phyloP scores from a whole-genome alignment of 2,329 filamentous ascomycete species.

The Lomentospora prolificans region DNA sequence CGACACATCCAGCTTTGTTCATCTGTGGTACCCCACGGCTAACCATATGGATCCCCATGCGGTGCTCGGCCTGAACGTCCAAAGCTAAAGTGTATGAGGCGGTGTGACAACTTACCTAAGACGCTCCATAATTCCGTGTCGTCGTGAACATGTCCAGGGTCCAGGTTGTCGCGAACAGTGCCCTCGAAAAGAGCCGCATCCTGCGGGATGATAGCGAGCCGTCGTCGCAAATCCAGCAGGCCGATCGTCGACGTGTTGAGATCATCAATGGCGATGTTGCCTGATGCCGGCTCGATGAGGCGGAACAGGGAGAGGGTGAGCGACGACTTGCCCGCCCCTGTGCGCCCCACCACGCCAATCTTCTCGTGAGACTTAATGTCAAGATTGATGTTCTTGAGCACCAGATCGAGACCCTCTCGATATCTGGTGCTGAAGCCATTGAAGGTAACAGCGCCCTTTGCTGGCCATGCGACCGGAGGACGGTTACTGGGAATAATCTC shows the following conservation, averaged over 20 bases:
- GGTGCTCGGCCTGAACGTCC: not conserved
- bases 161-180: conserved; percentile 86
- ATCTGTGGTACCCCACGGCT: not conserved
- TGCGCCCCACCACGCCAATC: conserved; percentile 93
- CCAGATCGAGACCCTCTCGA: conserved; percentile 77
- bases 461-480: conserved; percentile 84
- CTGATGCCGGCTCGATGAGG: conserved; percentile 79
- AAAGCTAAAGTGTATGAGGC: not conserved
- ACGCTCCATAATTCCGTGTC: conserved; percentile 97
- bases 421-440: conserved; percentile 93
- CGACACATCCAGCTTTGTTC: too few species aligned
- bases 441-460: conserved; percentile 79
- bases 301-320: conserved; percentile 88
- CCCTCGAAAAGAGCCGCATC: conserved; percentile 95
- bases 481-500: conserved; percentile 85
- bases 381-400: conserved; percentile 85
- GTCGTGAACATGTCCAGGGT: conserved; percentile 89
- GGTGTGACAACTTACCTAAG: conserved; percentile 54
- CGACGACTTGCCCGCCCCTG: conserved; percentile 91
- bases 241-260: conserved; percentile 87
- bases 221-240: conserved; percentile 74
- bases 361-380: conserved; percentile 95
- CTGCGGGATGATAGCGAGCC: conserved; percentile 93
- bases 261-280: conserved; percentile 79
- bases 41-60: not conserved